These are phyloP conservation scores for Hypholoma sublateritium DNA, from an alignment of 768 basidiomycete genomes.

Conservation along the genomic window DNA sequence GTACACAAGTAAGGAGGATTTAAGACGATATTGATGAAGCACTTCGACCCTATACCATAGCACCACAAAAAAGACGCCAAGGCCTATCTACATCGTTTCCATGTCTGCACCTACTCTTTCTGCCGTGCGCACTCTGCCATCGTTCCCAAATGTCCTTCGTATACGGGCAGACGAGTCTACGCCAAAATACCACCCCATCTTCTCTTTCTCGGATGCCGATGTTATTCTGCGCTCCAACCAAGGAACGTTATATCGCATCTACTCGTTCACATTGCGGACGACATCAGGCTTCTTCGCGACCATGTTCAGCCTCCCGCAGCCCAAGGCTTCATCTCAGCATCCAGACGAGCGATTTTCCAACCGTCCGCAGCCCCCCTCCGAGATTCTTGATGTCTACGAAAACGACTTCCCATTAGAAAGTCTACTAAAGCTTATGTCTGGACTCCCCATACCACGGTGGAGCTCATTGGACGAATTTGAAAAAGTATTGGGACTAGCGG, in stretches of 20 bases:
- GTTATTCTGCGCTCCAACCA: slow-evolving; percentile 41
- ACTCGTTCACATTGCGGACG: slow-evolving; percentile 53
- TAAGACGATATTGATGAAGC: slow-evolving; percentile 8
- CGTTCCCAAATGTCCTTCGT: slow-evolving; percentile 5
- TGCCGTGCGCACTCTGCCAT: slow-evolving; percentile 8
- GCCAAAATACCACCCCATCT: slow-evolving; percentile 29
- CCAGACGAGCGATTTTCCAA: slow-evolving; percentile 3
- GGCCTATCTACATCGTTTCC: neutral
- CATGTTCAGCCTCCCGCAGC: slow-evolving; percentile 61
- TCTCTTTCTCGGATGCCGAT: slow-evolving; percentile 34
- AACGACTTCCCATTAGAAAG: slow-evolving; percentile 48
- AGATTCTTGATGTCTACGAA: slow-evolving; percentile 38
- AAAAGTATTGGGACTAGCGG: slow-evolving; percentile 55
- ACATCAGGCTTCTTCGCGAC: slow-evolving; percentile 63
- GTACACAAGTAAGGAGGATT: slow-evolving; percentile 13
- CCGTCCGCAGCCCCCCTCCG: neutral
- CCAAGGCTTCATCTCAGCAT: slow-evolving; percentile 7
- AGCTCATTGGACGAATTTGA: slow-evolving; percentile 53
- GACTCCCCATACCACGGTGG: slow-evolving; percentile 48
- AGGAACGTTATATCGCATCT: slow-evolving; percentile 53
- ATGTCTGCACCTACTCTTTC: slow-evolving; percentile 20
- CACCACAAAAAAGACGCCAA: slow-evolving; percentile 2
- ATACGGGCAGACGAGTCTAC: slow-evolving; percentile 13
- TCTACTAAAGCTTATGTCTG: slow-evolving; percentile 57
- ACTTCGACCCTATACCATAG: neutral